phyloP scores from a whole-genome alignment of 495 filamentous ascomycete genomes.

The Corynascus novoguineensis region DNA sequence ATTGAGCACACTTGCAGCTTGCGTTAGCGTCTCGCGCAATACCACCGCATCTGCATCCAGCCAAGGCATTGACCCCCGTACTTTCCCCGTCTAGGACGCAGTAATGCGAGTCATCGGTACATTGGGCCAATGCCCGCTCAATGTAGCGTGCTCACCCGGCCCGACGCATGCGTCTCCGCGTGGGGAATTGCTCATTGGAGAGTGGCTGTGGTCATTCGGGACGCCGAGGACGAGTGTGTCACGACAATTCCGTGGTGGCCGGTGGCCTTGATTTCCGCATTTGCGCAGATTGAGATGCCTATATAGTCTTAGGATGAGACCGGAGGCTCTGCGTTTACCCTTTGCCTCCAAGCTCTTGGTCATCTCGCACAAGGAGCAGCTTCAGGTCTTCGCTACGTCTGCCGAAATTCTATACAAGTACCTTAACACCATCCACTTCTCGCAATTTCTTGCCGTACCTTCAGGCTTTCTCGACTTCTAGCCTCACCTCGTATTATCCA shows the following conservation, averaged over 20 bases:
- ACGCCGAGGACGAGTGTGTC: conserved; percentile 12
- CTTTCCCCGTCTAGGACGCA: conserved; percentile 14
- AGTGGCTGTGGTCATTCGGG: conserved; percentile 18
- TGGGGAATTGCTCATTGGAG: conserved; percentile 25
- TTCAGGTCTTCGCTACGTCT: too few relatives aligned
- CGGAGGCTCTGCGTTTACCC: not conserved
- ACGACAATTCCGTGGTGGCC: conserved; percentile 8
- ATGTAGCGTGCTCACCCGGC: conserved; percentile 12
- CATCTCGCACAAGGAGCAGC: too few relatives aligned
- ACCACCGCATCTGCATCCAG: conserved; percentile 9
- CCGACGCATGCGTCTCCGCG: conserved; percentile 12
- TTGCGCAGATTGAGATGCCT: conserved; percentile 28
- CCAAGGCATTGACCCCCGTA: conserved; percentile 13
- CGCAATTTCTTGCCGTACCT: too few relatives aligned
- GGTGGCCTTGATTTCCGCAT: conserved; percentile 26
- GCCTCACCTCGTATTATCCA: too few relatives aligned
- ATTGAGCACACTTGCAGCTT: conserved; percentile 26
- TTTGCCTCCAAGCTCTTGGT: not conserved
- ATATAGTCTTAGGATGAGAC: conserved; percentile 14
- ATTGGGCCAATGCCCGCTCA: conserved; percentile 16
- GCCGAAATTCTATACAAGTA: too few relatives aligned
- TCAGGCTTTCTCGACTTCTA: too few relatives aligned
- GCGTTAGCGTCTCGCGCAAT: conserved; percentile 9
- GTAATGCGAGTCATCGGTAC: conserved; percentile 25
- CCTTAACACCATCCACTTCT: too few relatives aligned